Conservation (phyloP, 768 basidiomycete species). For the Pleurotus giganteus region DNA sequence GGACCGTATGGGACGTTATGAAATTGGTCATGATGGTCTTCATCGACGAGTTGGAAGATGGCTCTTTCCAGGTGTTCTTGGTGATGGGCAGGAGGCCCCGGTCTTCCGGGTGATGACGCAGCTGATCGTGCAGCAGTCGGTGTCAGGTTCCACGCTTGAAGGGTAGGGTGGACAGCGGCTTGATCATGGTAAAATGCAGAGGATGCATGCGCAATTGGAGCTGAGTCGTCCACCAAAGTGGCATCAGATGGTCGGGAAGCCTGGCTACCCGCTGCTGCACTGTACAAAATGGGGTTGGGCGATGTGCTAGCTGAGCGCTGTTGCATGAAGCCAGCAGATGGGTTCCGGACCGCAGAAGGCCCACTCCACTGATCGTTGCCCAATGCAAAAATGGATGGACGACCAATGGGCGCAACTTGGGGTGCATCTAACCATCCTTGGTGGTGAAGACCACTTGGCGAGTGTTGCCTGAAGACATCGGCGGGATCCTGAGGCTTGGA, state of each 20-base stretch:
- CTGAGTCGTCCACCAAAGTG: not conserved
- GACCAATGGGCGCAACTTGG: not conserved
- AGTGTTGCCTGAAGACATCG: not conserved
- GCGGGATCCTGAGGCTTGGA: not conserved
- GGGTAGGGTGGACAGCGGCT: not conserved
- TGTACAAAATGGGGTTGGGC: not conserved
- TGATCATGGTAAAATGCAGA: not conserved
- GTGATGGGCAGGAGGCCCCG: not conserved
- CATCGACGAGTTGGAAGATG: conserved; percentile 8
- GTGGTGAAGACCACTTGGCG: not conserved
- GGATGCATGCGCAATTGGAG: not conserved
- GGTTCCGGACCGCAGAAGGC: conserved; percentile 1
- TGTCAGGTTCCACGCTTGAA: not conserved
- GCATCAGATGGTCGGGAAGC: not conserved
- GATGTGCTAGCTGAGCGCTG: not conserved
- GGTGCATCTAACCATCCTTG: not conserved
- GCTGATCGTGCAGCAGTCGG: not conserved
- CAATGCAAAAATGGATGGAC: not conserved
- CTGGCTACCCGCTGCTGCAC: not conserved
- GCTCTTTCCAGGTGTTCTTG: conserved; percentile 6
- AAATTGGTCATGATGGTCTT: conserved; percentile 1
- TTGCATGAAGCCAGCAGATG: not conserved
- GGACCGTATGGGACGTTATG: not conserved
- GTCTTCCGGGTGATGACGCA: conserved; percentile 1
- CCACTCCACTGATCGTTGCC: not conserved